phyloP scores from a whole-genome alignment of 768 basidiomycete species.

The Gloeophyllum trabeum region DNA sequence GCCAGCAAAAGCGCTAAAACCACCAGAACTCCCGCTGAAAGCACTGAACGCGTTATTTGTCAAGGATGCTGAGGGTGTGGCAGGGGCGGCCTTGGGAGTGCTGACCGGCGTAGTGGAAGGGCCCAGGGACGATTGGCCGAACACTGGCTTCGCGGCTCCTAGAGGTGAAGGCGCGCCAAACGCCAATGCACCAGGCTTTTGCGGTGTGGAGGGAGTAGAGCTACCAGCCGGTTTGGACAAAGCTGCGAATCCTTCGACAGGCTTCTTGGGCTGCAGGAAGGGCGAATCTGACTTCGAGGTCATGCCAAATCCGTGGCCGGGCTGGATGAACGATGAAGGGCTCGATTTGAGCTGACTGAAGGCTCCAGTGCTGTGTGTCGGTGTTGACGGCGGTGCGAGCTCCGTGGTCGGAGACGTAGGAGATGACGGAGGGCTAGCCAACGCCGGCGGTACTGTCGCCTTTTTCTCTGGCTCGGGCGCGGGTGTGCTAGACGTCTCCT shows the following conservation, averaged over 20 bases:
- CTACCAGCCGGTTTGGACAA: neutral
- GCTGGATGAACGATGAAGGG: conserved; percentile 2
- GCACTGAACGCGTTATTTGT: conserved; percentile 14
- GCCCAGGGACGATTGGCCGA: conserved; percentile 14
- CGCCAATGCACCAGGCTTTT: conserved; percentile 2
- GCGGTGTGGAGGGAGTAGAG: neutral
- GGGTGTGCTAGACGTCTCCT: too few species aligned
- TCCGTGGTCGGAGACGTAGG: neutral
- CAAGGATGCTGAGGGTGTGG: conserved; percentile 3
- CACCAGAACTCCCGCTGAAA: conserved; percentile 20
- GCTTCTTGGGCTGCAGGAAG: neutral
- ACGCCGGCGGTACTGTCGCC: neutral
- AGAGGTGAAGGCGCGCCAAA: conserved; percentile 15
- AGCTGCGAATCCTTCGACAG: neutral
- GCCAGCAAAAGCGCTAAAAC: conserved; percentile 43
- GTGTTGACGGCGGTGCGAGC: conserved; percentile 1
- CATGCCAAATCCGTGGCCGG: conserved; percentile 8
- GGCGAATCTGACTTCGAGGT: conserved; percentile 1
- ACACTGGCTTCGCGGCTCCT: conserved; percentile 8
- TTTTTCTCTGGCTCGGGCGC: neutral
- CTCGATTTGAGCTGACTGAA: conserved; percentile 1
- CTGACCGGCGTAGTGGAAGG: conserved; percentile 9
- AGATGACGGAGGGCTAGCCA: neutral
- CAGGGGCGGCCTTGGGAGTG: neutral
- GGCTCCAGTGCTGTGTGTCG: neutral